Evolutionary conservation across 1,139 yeast species (phyloP).

Genomic region (Magnusiomyces clavatus): DNA sequence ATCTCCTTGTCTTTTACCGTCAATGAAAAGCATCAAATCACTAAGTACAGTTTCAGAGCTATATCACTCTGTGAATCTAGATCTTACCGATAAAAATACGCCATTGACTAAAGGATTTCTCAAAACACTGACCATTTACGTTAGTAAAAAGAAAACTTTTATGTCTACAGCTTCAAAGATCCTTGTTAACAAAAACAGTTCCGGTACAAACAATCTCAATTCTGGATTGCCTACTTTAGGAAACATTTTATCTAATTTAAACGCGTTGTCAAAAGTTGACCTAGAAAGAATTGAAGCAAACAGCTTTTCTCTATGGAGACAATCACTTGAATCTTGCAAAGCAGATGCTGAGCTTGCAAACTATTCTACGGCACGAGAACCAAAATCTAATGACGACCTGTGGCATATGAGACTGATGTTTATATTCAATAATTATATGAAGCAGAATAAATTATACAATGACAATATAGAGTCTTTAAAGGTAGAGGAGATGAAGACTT

Average conservation of each 20-base stretch:
- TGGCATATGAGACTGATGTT: constrained; percentile 6
- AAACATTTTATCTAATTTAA: background rate
- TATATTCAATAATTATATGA: background rate
- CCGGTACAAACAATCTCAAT: background rate
- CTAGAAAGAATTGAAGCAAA: background rate
- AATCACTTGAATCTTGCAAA: background rate
- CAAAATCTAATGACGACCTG: constrained; percentile 4
- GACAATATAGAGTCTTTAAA: background rate
- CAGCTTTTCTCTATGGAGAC: background rate
- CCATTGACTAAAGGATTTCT: constrained; percentile 1
- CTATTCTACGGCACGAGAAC: background rate
- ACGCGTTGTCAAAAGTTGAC: background rate
- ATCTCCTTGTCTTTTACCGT: constrained; percentile 2
- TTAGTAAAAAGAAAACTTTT: constrained; percentile 1
- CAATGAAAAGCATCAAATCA: background rate
- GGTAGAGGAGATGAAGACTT: constrained; percentile 13
- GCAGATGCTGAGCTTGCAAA: background rate
- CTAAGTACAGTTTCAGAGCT: background rate
- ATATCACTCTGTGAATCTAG: background rate
- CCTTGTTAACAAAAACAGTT: background rate
- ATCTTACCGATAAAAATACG: background rate
- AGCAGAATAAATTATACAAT: background rate
- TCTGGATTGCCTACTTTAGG: background rate
- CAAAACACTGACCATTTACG: background rate
- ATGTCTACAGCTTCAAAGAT: constrained; percentile 2